Conservation (phyloP, 139 green algal species). For the Desmodesmus armatus region DNA sequence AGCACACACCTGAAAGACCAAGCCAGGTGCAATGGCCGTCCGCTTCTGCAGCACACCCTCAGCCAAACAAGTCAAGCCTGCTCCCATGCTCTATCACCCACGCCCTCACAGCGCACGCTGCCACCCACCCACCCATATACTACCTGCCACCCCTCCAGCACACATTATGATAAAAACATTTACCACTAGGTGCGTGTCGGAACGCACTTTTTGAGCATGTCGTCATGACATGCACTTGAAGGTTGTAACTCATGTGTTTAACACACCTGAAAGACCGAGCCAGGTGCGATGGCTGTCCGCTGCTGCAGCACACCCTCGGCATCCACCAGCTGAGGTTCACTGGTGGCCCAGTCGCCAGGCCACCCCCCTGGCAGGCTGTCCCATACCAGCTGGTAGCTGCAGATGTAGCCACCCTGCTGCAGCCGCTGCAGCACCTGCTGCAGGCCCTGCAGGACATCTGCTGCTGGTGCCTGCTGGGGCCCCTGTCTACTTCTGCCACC, state of each 20-base stretch:
- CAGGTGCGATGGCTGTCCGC: not conserved
- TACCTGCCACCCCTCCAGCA: not conserved
- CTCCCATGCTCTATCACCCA: not conserved
- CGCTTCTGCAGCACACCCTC: not conserved
- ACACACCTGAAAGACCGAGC: conserved; percentile 12
- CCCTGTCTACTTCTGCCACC: too few species aligned
- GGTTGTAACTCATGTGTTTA: too few species aligned
- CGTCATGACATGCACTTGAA: too few species aligned
- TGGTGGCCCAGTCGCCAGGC: conserved; percentile 54
- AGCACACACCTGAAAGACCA: not conserved
- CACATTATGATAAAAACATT: too few species aligned
- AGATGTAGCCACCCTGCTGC: conserved; percentile 49
- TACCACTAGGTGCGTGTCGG: too few species aligned
- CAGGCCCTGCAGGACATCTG: not conserved
- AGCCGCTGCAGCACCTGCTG: conserved; percentile 45
- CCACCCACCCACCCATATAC: not conserved
- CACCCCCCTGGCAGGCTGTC: conserved; percentile 54
- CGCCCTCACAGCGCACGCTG: not conserved
- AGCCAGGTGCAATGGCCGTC: not conserved
- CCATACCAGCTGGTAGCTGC: conserved; percentile 60
- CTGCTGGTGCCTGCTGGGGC: conserved; percentile 2
- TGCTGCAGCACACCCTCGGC: not conserved
- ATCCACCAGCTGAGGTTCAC: conserved; percentile 41
- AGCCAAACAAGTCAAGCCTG: not conserved
- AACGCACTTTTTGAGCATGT: too few species aligned